These are phyloP conservation scores for Thozetella sp. DNA, from an alignment of 495 filamentous ascomycete genomes.

Conservation along the genomic window DNA sequence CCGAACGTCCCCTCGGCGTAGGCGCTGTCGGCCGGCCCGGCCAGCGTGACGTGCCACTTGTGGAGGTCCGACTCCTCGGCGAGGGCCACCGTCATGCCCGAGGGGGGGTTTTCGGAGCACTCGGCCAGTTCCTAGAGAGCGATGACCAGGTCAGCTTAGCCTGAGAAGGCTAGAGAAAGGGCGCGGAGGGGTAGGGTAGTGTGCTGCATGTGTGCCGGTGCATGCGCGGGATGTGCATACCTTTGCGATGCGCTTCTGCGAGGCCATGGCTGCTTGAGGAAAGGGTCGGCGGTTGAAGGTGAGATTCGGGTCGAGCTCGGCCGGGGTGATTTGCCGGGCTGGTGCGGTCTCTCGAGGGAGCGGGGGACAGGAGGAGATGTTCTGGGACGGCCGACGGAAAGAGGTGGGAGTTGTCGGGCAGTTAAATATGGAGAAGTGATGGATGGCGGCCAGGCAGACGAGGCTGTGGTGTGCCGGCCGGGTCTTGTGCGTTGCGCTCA, in stretches of 20 bases:
- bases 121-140: constrained; percentile 70
- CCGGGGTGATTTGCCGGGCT: no score
- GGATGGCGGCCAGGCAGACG: background rate
- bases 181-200: background rate
- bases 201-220: constrained; percentile 3
- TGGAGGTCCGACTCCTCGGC: constrained; percentile 75
- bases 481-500: no score
- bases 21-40: constrained; percentile 69
- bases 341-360: no score
- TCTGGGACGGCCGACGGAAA: background rate
- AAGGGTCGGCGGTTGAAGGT: background rate
- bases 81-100: constrained; percentile 66
- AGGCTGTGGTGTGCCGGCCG: background rate
- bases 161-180: background rate
- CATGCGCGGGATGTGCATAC: constrained; percentile 26
- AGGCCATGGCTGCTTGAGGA: constrained; percentile 36
- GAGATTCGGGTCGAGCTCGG: no score
- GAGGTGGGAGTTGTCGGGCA: background rate
- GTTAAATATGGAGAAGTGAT: background rate
- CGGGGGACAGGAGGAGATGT: no score
- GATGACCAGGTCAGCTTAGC: background rate
- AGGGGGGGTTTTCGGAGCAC: constrained; percentile 62
- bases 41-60: constrained; percentile 80
- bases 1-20: constrained; percentile 84
- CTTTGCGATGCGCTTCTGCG: constrained; percentile 65